Evolutionary conservation across 768 basidiomycete species (phyloP), one percentile per base, ranked within the genome.

Genomic region (Zangia roseola): DNA sequence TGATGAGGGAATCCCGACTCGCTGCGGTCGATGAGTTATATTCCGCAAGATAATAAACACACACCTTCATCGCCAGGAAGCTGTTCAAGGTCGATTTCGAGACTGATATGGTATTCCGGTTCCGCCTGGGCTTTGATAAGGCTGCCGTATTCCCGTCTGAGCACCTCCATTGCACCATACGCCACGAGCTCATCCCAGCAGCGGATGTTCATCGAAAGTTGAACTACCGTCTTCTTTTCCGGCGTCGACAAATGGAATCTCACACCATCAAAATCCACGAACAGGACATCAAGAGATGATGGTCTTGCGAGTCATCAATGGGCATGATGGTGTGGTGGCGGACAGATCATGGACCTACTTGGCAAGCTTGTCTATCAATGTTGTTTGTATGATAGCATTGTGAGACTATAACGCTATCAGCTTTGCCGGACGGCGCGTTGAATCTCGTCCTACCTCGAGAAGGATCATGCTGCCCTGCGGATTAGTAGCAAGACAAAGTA

Each of bases 241-340:
- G 88, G 88, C 0, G 94, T 94, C 13, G 90, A 90, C 40, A 98
- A 71, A 68, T 88, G 94, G 72, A 97, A 99, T 37, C 93, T 83
- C 45, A 97, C 94, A 41, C 92, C 88, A 66, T 99, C 97, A 58
- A 93, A 99, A 72, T 99, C 97, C 45, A 98, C 97, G 60, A 99
- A 99, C 49, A 91, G 82, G 47, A 98, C 88, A 73, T 99, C 97
- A 52, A 97, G 76, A 25, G 88, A 84, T 6, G 88, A 83, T 13
- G 95, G 93, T 68, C 94, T 99, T 65, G 23, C 46, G 54, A 31
- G 52, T 61, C 39, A 64, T 61, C 51, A 56, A 37, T 41, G 23
- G 44, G 46, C 13, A 34, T 20, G 40, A 52, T 47, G 44, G 25
- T 25, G 55, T 40, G 37, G 14, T 35, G 14, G 40, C 47, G 21